Conservation (phyloP, 2,329 filamentous ascomycete species). For the Epichloe typhina region DNA sequence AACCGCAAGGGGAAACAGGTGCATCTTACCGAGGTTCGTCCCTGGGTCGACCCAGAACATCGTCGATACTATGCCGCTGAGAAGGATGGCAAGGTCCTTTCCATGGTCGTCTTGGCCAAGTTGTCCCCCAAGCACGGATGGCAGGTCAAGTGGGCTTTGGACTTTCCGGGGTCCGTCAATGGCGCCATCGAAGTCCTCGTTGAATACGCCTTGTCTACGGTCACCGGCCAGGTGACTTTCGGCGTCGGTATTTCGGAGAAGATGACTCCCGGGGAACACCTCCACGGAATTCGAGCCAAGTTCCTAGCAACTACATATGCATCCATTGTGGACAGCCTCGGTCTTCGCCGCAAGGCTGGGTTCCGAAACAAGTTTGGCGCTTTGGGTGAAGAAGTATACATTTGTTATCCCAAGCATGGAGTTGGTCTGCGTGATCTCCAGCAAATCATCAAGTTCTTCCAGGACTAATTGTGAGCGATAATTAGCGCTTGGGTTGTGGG, state of each 20-base stretch:
- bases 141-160: conserved; percentile 93
- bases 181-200: conserved; percentile 80
- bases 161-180: conserved; percentile 77
- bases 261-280: conserved; percentile 71
- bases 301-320: conserved; percentile 75
- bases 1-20: conserved; percentile 74
- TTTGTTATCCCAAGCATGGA: conserved; percentile 79
- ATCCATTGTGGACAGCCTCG: conserved; percentile 68
- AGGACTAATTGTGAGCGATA: conserved; percentile 38
- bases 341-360: conserved; percentile 71
- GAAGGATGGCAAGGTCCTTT: conserved; percentile 58
- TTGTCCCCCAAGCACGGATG: conserved; percentile 67
- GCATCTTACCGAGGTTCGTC: conserved; percentile 78
- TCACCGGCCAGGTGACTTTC: conserved; percentile 59
- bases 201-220: conserved; percentile 46
- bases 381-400: conserved; percentile 70
- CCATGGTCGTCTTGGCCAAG: conserved; percentile 72
- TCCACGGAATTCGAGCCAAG: conserved; percentile 67
- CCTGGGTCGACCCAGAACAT: conserved; percentile 75
- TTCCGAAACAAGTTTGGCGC: conserved; percentile 88
- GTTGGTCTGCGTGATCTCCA: conserved; percentile 69
- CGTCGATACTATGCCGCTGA: conserved; percentile 76
- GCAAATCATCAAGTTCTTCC: conserved; percentile 84
- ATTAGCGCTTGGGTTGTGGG: no score
- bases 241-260: conserved; percentile 67